Conservation (phyloP, 306 rosid species). For the Herpetospermum pedunculosum region DNA sequence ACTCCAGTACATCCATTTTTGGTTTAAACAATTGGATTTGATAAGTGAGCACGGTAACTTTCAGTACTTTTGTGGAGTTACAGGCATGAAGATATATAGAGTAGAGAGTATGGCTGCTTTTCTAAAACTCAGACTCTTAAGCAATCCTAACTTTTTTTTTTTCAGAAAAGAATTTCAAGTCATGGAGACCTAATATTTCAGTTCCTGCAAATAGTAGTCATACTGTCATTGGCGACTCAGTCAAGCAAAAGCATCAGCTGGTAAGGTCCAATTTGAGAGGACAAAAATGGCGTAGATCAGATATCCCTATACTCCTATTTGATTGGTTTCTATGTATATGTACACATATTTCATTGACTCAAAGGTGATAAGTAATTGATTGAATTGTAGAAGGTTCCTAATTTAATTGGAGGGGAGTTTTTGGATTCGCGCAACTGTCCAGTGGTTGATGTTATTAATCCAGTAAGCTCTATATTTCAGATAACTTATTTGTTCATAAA, state of each 20-base stretch:
- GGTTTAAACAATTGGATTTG: not conserved
- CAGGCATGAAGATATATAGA: not conserved
- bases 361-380: slow-evolving; percentile 15
- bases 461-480: slow-evolving; percentile 36
- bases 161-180: slow-evolving; percentile 49
- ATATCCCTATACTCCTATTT: not conserved
- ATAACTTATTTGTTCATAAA: slow-evolving; percentile 1
- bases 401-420: slow-evolving; percentile 54
- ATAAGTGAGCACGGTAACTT: not conserved
- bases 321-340: not conserved
- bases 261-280: slow-evolving; percentile 27
- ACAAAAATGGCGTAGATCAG: not conserved
- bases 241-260: slow-evolving; percentile 30
- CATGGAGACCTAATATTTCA: slow-evolving; percentile 51
- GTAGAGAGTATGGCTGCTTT: not conserved
- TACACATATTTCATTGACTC: not conserved
- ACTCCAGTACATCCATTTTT: not conserved
- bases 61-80: not conserved
- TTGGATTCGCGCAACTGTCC: slow-evolving; percentile 40
- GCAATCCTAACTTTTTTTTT: not conserved
- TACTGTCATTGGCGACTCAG: slow-evolving; percentile 16
- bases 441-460: slow-evolving; percentile 43
- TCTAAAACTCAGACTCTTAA: not conserved
- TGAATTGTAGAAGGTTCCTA: slow-evolving; percentile 56
- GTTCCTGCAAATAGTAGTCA: slow-evolving; percentile 20